Evolutionary conservation across 495 filamentous ascomycete species (phyloP), one percentile per base, ranked within the genome.

Genomic region (Cercophora sp.): DNA sequence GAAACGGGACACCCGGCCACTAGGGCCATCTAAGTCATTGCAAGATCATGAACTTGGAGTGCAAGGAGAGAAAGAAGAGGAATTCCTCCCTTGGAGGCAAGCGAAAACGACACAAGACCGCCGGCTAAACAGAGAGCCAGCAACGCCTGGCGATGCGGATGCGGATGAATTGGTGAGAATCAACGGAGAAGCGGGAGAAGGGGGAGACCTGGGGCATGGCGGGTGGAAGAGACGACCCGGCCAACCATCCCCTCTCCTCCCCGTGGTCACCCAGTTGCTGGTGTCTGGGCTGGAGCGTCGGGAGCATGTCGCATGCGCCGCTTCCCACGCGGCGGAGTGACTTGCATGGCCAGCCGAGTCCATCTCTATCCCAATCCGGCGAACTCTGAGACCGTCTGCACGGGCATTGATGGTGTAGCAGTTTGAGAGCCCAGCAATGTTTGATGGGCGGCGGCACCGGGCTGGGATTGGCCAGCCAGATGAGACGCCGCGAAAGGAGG

Each of bases 1-100:
- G 16, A 48, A 61, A 56, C 15, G 54, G 46, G 52, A 22, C 52
- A 15, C 22, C 24, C 31, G 71, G 67, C 71, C 68, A 59, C 61
- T 57, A 58, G 60, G 69, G 69, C 72, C 69, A 58, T 49, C 60
- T 63, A 64, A 60, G 64, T 60, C 56, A 67, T 70, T 60, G 64
- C 18, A 56, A 64, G 66, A 66, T 68, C 72, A 74, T 74, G 62
- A 71, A 69, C 51, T 37, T 41, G 35, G 24, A 48, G 37, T 22
- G 37, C 43, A 32, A 42, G 32, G 44, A 45, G 41, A 58, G 46
- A 61, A 23, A 60, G 48, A 43, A 54, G 49, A 41, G 46, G 45
- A 46, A 34, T 34, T 22, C 51, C 52, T 57, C 61, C 54, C 6
- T 51, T 47, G 53, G 64, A 59, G 55, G 55, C 22, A 55, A 54